Evolutionary conservation across 192 early-diverging fungal genomes (phyloP), one percentile per base, ranked within the genome.

Genomic region (Linderina pennispora): DNA sequence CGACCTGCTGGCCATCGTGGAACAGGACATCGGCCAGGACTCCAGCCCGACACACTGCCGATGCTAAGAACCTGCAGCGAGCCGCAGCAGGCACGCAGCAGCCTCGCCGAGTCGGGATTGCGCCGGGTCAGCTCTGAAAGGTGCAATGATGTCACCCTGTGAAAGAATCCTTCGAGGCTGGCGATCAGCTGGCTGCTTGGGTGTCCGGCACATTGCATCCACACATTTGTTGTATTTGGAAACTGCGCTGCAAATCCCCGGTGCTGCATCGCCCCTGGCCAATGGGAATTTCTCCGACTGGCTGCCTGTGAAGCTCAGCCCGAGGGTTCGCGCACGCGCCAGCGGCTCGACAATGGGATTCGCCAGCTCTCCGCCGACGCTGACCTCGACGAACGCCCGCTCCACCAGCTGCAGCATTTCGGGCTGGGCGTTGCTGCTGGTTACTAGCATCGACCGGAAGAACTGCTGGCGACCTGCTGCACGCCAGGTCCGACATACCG

Each of bases 401-500:
- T 33, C 40, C 9, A 43, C 36, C 26, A 33, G 8, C 10, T 58
- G 33, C 38, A 65, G 40, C 14, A 65, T n/a, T n/a, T n/a, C n/a
- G n/a, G n/a, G n/a, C n/a, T n/a, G n/a, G n/a, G n/a, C n/a, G 20
- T 21, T 31, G 28, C 28, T 31, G 28, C 28, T 33, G 52, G 58
- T 44, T 0, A 62, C 22, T 0, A 53, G 13, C 2, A 39, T 9
- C 26, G 45, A 35, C 36, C 67, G 43, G 36, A 59, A 71, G 37
- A 43, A 71, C 28, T 55, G 40, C 2, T 20, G 44, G 20, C 51
- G 20, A 16, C 43, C 24, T 15, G 42, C 14, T 2, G 16, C 25
- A 5, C 67, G 50, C 67, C 67, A 71, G 0, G 36, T 20, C 7
- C 42, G 47, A 26, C 67, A 71, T 11, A 71, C 61, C 17, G 63